phyloP scores from a whole-genome alignment of 2,329 filamentous ascomycete species.

The Alternaria sp. region DNA sequence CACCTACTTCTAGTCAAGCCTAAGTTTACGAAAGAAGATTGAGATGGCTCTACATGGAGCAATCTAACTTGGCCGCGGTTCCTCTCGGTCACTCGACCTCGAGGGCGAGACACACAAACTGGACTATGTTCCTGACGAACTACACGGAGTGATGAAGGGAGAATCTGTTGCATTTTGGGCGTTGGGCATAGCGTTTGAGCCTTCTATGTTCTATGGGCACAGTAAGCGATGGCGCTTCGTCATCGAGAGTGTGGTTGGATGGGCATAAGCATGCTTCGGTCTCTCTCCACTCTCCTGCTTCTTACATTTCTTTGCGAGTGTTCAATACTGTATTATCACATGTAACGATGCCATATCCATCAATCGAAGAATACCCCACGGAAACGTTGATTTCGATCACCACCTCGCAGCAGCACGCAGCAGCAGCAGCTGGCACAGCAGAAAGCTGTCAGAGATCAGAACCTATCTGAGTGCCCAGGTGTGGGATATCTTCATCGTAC shows the following conservation, averaged over 20 bases:
- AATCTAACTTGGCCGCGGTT: not conserved
- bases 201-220: slow-evolving; percentile 10
- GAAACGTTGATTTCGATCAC: not conserved
- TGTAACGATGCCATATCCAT: not conserved
- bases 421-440: not conserved
- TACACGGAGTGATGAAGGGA: not conserved
- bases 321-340: slow-evolving; percentile 27
- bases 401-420: not conserved
- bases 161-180: slow-evolving; percentile 27
- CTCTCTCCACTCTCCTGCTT: slow-evolving; percentile 25
- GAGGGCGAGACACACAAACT: not conserved
- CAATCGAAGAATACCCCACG: not conserved
- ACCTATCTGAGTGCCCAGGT: not conserved
- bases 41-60: slow-evolving; percentile 11
- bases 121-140: not conserved
- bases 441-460: not conserved
- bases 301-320: slow-evolving; percentile 9
- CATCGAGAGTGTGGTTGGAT: slow-evolving; percentile 2
- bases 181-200: slow-evolving; percentile 33
- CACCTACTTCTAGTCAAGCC: slow-evolving; percentile 69
- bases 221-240: slow-evolving; percentile 12
- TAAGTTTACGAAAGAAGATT: slow-evolving; percentile 84
- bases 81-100: not conserved
- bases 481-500: not conserved
- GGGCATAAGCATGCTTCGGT: slow-evolving; percentile 9